A percentile compares a stretch with the other conserved stretches of the same genome.
Conservation (phyloP, 441 rosid species). For the Caryocar brasiliense region DNA sequence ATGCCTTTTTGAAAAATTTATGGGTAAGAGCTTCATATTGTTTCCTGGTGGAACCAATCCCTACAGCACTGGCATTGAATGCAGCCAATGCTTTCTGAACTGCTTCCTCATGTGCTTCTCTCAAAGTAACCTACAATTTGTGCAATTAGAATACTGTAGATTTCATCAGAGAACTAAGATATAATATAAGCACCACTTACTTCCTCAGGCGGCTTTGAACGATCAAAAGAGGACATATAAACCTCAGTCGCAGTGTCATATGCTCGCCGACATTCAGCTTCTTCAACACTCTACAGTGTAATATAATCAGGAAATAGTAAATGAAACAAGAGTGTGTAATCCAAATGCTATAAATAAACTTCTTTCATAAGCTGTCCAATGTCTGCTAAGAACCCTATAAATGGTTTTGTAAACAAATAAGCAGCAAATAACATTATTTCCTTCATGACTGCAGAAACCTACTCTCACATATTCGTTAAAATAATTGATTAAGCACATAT, state of each 20-base stretch:
- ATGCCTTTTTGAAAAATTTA: slow-evolving; percentile 66
- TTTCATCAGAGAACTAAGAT: slow-evolving; percentile 11
- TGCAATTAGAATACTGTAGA: slow-evolving; percentile 20
- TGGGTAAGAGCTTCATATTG: slow-evolving; percentile 80
- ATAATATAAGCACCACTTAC: slow-evolving; percentile 34
- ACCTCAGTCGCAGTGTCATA: slow-evolving; percentile 71
- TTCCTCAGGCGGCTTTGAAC: slow-evolving; percentile 76
- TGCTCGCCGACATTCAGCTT: slow-evolving; percentile 88
- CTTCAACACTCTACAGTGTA: slow-evolving; percentile 80
- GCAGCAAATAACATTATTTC: too few relatives aligned
- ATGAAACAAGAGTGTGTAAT: not conserved
- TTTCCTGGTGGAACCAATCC: slow-evolving; percentile 70
- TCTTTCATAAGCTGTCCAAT: not conserved
- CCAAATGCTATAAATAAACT: not conserved
- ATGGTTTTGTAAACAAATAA: too few relatives aligned
- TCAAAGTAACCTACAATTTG: slow-evolving; percentile 52
- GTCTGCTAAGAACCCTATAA: too few relatives aligned
- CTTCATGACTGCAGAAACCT: too few relatives aligned
- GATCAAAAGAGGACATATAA: slow-evolving; percentile 61
- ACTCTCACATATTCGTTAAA: too few relatives aligned
- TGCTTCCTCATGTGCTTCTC: slow-evolving; percentile 90
- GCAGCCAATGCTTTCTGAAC: slow-evolving; percentile 59
- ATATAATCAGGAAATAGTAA: not conserved
- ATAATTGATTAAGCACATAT: too few relatives aligned
- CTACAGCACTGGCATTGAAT: slow-evolving; percentile 77